Base-by-base conservation (phyloP, 768 basidiomycete species). In the Phaffia tasmanica region DNA sequence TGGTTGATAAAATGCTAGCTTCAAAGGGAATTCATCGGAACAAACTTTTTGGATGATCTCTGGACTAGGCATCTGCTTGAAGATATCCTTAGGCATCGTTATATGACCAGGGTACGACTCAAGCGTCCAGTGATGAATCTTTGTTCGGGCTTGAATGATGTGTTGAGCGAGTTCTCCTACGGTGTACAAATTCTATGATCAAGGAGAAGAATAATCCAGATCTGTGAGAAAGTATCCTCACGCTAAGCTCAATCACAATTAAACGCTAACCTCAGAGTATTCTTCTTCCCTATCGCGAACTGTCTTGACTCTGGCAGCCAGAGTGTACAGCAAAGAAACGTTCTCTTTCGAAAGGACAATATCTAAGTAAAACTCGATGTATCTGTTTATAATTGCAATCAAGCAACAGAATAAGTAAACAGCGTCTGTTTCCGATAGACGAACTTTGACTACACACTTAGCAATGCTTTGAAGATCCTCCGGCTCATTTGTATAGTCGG, bases 91-190 rank as follows among this genome's bases (percentile, higher is more conserved):
- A 0, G 92, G 94, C 23, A 97, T 76, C 70, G 83, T 82, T 54
- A 93, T 76, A 73, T 86, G 86, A 7, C 86, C 88, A 0, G 89
- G 90, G 75, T 88, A 88, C 42, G 84, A 86, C 63, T 84, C 79
- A 3, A 97, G 77, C 3, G 80, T 81, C 90, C 93, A 97, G 3
- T 81, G 81, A 65, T 86, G 82, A 18, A 76, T 64, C 46, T 83
- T 78, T 0, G 84, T 81, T n/a, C 83, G 81, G 0, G 80, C 77
- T 72, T 85, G 87, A 76, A 97, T 86, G 46, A 95, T 78, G 71
- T 89, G 83, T 76, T 95, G 89, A 0, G 94, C 86, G 9, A 98
- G 80, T 72, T 99, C 95, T 70, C 87, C 85, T 66, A 89, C 80
- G 11, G 84, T 81, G 73, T 95, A 98, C 50, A 99, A 79, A 74